Conservation (phyloP, 768 basidiomycete genomes). For the Guyanaporus albipodus region DNA sequence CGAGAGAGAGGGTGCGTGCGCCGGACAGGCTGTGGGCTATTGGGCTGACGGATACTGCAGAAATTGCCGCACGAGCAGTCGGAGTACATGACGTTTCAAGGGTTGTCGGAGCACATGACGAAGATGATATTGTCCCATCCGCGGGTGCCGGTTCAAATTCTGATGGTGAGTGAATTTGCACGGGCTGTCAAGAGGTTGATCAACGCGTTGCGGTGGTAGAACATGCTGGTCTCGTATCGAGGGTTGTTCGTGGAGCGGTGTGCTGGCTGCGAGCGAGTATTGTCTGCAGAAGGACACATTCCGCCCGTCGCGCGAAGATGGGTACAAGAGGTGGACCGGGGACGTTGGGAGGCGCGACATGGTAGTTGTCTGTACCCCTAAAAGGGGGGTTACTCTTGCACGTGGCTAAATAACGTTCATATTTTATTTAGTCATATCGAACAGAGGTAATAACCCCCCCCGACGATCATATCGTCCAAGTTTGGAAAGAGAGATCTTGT, state of each 20-base stretch:
- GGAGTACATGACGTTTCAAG: constrained; percentile 59
- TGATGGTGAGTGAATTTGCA: constrained; percentile 40
- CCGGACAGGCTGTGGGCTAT: not conserved
- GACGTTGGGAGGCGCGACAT: constrained; percentile 52
- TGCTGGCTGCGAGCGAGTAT: constrained; percentile 55
- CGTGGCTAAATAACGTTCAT: not conserved
- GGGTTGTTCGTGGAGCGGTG: constrained; percentile 63
- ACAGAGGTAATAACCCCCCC: too few relatives aligned
- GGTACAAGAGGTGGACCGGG: constrained; percentile 37
- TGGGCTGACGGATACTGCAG: constrained; percentile 31
- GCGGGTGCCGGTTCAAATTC: constrained; percentile 46
- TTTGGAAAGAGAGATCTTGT: too few relatives aligned
- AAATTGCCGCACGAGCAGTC: constrained; percentile 68
- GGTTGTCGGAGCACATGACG: constrained; percentile 62
- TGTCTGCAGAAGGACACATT: constrained; percentile 66
- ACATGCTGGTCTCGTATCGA: constrained; percentile 51
- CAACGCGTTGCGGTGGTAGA: constrained; percentile 33
- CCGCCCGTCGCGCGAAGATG: constrained; percentile 66
- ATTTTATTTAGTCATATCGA: too few relatives aligned
- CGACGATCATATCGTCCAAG: not conserved
- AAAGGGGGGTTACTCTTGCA: not conserved
- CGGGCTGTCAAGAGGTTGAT: not conserved
- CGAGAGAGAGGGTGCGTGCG: constrained; percentile 57
- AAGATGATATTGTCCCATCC: constrained; percentile 55
- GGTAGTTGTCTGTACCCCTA: constrained; percentile 36